Evolutionary conservation across 768 basidiomycete species (phyloP), one percentile per base, ranked within the genome.

Genomic region (Dentipellis sp.): DNA sequence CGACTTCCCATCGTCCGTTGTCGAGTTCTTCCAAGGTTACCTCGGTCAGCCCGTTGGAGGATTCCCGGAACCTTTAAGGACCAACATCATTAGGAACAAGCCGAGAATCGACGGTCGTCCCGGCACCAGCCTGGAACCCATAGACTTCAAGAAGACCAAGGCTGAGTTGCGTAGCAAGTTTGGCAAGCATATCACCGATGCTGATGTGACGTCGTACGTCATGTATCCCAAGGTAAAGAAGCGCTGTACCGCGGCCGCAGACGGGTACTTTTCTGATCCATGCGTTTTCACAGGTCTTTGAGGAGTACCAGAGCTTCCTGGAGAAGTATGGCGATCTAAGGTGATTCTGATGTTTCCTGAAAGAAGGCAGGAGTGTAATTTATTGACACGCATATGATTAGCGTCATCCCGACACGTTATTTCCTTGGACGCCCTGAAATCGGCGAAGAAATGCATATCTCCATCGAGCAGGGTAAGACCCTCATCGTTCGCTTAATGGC

Each of bases 11-110:
- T 94, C 91, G 10, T 94, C 90, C 36, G 91, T 93, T 49, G 91
- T 93, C 42, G 95, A 98, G 66, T 99, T 97, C 80, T 97, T 97
- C 92, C 94, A 97, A 69, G 97, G 97, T 16, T 95, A 94, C 73
- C 89, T 99, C 60, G 95, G 97, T 35, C 93, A 97, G 68, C 97
- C 97, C 55, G 88, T 91, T 67, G 97, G 94, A 68, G 95, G 97
- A 50, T 98, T 98, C 88, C 97, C 97, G 56, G 97, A 99, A 69
- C 94, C 95, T 40, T 74, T 99, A 60, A 91, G 97, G 61, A 80
- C 84, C 60, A 81, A 84, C 62, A 81, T 99, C 67, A 99, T 98
- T 68, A 84, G 97, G 65, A 84, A 93, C 72, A 94, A 94, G 72
- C 84, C 87, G 47, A 83, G 91, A 70, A 95, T 98, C 66, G 92